phyloP scores from a whole-genome alignment of 2,329 filamentous ascomycete species.

The Tolypocladium endophyticum region DNA sequence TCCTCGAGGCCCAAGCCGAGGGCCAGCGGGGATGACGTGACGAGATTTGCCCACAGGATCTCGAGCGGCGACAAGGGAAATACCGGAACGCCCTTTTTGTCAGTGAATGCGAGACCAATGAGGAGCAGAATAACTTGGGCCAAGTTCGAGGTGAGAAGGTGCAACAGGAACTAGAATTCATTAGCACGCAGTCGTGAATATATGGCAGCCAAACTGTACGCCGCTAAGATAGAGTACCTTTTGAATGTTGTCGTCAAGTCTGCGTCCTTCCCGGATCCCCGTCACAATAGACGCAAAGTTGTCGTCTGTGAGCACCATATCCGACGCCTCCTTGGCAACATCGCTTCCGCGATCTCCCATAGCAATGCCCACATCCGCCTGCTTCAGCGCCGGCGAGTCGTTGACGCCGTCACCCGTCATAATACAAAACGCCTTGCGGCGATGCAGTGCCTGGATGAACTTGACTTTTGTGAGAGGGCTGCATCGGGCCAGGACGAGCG shows the following conservation, averaged over 20 bases:
- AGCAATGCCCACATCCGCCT: slow-evolving; percentile 65
- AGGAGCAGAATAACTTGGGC: slow-evolving; percentile 60
- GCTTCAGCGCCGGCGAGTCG: slow-evolving; percentile 62
- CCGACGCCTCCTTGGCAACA: slow-evolving; percentile 70
- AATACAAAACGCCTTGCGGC: slow-evolving; percentile 56
- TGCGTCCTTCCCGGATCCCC: slow-evolving; percentile 60
- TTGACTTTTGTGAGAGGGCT: slow-evolving; percentile 63
- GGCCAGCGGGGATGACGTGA: slow-evolving; percentile 61
- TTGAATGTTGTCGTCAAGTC: slow-evolving; percentile 64
- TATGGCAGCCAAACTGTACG: not conserved
- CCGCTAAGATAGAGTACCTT: slow-evolving; percentile 37
- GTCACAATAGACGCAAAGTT: slow-evolving; percentile 75
- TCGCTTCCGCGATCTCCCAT: slow-evolving; percentile 64
- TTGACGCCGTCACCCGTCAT: slow-evolving; percentile 72
- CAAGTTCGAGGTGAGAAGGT: slow-evolving; percentile 59
- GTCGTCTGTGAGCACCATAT: slow-evolving; percentile 82
- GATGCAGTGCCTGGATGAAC: slow-evolving; percentile 64
- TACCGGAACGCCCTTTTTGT: slow-evolving; percentile 45
- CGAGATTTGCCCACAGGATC: slow-evolving; percentile 67
- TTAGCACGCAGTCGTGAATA: slow-evolving; percentile 6
- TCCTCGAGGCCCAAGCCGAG: slow-evolving; percentile 63
- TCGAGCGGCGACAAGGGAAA: slow-evolving; percentile 64
- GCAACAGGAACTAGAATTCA: slow-evolving; percentile 41
- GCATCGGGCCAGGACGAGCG: slow-evolving; percentile 59
- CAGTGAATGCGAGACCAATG: slow-evolving; percentile 60